Evolutionary conservation across 257 asterid genomes (phyloP), one percentile per base, ranked within the genome.

Genomic region (Solanum okadae): DNA sequence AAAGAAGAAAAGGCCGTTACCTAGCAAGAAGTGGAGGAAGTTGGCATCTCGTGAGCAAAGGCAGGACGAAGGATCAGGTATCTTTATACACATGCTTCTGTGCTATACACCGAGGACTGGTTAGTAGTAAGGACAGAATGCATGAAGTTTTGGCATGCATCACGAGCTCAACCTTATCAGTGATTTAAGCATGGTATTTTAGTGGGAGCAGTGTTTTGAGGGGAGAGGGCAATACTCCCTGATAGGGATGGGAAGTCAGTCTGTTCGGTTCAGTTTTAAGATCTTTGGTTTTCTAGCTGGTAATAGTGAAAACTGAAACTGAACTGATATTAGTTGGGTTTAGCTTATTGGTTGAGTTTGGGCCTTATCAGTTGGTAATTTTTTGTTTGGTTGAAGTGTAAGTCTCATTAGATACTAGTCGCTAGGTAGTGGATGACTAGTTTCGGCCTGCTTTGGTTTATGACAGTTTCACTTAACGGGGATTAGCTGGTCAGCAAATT

Each of bases 1-100:
- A 88, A 96, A 91, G 96, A 96, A 90, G 92, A 93, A 91, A 92
- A 92, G 99, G 89, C 98, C 99, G 75, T 94, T 93, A 85, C 99
- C 99, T 86, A 92, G 92, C 91, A 96, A 92, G 92, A 94, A 89
- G 88, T 95, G 99, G 99, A 95, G 92, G 89, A 95, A 82, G 90
- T 37, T 88, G 90, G 91, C 93, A 76, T 90, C 94, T 52, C 92
- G 88, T 52, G 97, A 95, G 90, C 95, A 93, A 23, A 83, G 82
- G 6, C 86, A 87, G 86, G 81, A 77, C 67, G 93, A 92, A 87
- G 95, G 89, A 90, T 88, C 85, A 59, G 98, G 98, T 96, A 93
- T 85, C 93, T 92, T 71, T 14, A 31, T 79, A 81, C 88, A 82
- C 84, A 72, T 86, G 63, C 81, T 86, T 86, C n/a, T 42, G 71